These are phyloP conservation scores for Nothophaeocryptopus gaeumannii DNA, from an alignment of 2,329 filamentous ascomycete species.

Conservation along the genomic window DNA sequence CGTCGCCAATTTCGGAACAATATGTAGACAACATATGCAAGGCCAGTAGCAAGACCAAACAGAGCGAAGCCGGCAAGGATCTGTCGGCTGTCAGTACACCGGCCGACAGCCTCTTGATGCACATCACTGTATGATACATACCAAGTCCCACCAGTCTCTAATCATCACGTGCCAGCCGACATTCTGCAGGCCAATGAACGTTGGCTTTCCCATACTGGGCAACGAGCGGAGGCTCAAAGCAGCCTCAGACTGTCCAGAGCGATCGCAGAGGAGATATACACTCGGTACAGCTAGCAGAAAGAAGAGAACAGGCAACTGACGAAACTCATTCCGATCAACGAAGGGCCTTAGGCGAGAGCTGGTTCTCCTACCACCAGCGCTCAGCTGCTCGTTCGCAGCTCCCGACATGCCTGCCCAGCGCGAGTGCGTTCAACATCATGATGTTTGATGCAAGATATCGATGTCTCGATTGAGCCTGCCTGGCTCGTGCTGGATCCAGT, in stretches of 20 bases:
- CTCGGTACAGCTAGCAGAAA: slow-evolving; percentile 3
- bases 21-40: not conserved
- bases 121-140: not conserved
- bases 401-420: slow-evolving; percentile 4
- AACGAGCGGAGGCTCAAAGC: not conserved
- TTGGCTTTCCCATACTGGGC: not conserved
- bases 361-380: slow-evolving; percentile 9
- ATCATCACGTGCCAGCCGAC: slow-evolving; percentile 13
- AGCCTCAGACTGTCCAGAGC: not conserved
- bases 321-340: slow-evolving; percentile 7
- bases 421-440: not conserved
- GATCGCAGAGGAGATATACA: slow-evolving; percentile 5
- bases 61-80: slow-evolving; percentile 7
- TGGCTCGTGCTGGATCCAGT: no score
- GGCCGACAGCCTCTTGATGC: no score
- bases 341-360: slow-evolving; percentile 7
- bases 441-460: not conserved
- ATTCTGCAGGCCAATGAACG: slow-evolving; percentile 8
- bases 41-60: slow-evolving; percentile 3
- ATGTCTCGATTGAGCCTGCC: no score
- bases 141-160: slow-evolving; percentile 6
- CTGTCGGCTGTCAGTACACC: not conserved
- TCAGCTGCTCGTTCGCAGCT: slow-evolving; percentile 9
- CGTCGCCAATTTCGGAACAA: not conserved
- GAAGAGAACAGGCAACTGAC: slow-evolving; percentile 2